Evolutionary conservation across 179 eudicot genomes (phyloP), one percentile per base, ranked within the genome.

Genomic region (Spinacia oleracea): DNA sequence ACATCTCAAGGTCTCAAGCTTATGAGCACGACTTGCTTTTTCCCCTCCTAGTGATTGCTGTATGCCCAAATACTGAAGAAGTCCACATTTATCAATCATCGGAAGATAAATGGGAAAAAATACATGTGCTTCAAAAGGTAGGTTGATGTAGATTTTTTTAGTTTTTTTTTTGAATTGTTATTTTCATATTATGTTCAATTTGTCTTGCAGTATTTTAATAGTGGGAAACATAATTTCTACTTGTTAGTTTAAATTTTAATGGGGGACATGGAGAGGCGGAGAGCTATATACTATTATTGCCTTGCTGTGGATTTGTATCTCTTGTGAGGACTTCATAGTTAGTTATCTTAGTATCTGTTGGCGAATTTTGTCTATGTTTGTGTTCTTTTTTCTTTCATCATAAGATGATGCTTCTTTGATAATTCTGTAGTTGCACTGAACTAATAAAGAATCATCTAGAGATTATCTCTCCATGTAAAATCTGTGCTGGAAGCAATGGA

Each of bases 41-140:
- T 64, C 65, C 14, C 23, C 51, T 85, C 81, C 83, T 82, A 96
- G 99, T 93, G 99, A 85, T 93, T 84, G 98, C 99, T 55, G 73
- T 93, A 78, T 96, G 98, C 87, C 99, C 99, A 64, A 96, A 91
- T 78, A 96, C 82, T 78, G 89, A 83, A 84, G 99, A 96, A 88
- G 99, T 96, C 72, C 97, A 91, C 83, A 93, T 96, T n/a, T 91
- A 96, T 79, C 85, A 81, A 78, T 59, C 84, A 46, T 81, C 85
- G 63, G 91, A 89, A 46, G 93, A 89, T 58, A 96, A 89, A 81
- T 93, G 99, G 99, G 99, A 93, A 82, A 96, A 84, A 86, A 53
- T 89, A 78, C 93, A 90, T 86, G 87, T 93, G 83, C 98, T 96
- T 82, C 91, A 89, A 78, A 96, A 96, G 97, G 99, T 96, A 83